These are phyloP conservation scores for Naganishia sp. DNA, from an alignment of 1,284 basidiomycete genomes.

Conservation along the genomic window DNA sequence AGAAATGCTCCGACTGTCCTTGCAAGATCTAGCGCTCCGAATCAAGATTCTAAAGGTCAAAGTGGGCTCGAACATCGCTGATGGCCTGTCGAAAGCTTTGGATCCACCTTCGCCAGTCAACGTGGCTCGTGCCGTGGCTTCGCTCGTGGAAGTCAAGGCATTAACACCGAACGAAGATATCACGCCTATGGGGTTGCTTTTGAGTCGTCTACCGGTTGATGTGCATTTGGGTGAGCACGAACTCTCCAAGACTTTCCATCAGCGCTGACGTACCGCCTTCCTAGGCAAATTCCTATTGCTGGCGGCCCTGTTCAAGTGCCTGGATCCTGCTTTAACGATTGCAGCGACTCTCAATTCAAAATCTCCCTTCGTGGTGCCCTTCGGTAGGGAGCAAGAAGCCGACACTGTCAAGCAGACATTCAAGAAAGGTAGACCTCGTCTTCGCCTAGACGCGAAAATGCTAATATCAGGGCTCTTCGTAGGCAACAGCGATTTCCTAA, in stretches of 20 bases:
- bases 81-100: slow-evolving; percentile 81
- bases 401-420: slow-evolving; percentile 81
- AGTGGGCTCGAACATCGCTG: slow-evolving; percentile 83
- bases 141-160: slow-evolving; percentile 82
- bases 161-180: slow-evolving; percentile 86
- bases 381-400: slow-evolving; percentile 85
- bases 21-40: slow-evolving; percentile 90
- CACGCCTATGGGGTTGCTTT: slow-evolving; percentile 86
- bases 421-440: slow-evolving; percentile 62
- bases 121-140: slow-evolving; percentile 85
- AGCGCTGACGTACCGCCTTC: background rate
- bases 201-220: slow-evolving; percentile 90
- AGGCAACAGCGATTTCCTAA: slow-evolving; percentile 97
- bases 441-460: slow-evolving; percentile 7
- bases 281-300: slow-evolving; percentile 80
- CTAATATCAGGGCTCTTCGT: slow-evolving; percentile 1
- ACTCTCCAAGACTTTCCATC: background rate
- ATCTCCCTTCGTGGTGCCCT: slow-evolving; percentile 85
- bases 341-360: slow-evolving; percentile 92
- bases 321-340: slow-evolving; percentile 94
- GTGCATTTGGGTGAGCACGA: slow-evolving; percentile 75
- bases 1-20: slow-evolving; percentile 91
- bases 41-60: slow-evolving; percentile 97
- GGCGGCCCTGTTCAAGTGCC: slow-evolving; percentile 81
- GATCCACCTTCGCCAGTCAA: slow-evolving; percentile 88